Evolutionary conservation across 352 stramenopile genomes (phyloP), one percentile per base, ranked within the genome.

Genomic region (Globisporangium cylindrosporum): DNA sequence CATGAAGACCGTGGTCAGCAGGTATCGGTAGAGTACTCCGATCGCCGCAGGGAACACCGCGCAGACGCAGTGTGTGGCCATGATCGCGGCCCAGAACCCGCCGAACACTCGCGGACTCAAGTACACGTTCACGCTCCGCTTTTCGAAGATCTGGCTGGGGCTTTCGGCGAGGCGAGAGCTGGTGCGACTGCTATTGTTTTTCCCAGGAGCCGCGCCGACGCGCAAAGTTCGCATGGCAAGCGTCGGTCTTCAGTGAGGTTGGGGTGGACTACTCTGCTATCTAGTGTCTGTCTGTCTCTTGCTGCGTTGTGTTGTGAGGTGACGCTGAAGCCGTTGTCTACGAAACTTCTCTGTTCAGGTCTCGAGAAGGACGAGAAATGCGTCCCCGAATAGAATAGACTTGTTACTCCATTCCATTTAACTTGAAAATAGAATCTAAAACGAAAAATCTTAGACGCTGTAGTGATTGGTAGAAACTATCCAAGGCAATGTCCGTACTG

Each of bases 11-110:
- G 48, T 59, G 22, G 43, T 65, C 24, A 24, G 24, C 6, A 70
- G 3, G 24, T 66, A 70, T 10, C 27, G 64, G 14, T 70, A 70
- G 20, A 70, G 57, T 3, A 62, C 5, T 0, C 48, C 64, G 8
- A 70, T 48, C 18, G 48, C 7, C 7, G 15, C 41, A 0, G 43
- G 41, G 20, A 62, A 70, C 18, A 38, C 25, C 1, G 25, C 55
- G 32, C 41, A 70, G 15, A 41, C 25, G 25, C 22, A 54, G 41
- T 64, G 59, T 8, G 59, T 27, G 41, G 41, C 24, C 41, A 56
- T 54, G 24, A 64, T 41, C 15, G 59, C 6, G 24, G 55, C 0
- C 41, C 59, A 64, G 38, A 34, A 43, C 24, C 59, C 24, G 15
- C 15, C 8, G 9, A 64, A 56, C 59, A 10, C 29, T 8, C 59